Conservation (phyloP, 1,284 basidiomycete species). For the Thelephora terrestris region DNA sequence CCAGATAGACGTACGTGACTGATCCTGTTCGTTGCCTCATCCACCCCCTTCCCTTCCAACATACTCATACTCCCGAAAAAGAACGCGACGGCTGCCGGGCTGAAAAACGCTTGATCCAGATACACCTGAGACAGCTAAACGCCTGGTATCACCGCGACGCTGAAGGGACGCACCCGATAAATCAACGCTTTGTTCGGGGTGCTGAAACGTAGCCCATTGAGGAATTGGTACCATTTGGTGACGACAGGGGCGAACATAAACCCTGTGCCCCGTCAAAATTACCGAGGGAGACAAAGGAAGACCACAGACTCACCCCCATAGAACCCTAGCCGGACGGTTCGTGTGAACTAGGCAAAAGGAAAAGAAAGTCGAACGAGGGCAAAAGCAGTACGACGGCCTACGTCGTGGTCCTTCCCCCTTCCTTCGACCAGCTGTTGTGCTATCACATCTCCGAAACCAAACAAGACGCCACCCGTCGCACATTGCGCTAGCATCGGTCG, state of each 20-base stretch:
- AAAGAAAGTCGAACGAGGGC: constrained; percentile 7
- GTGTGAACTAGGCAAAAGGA: constrained; percentile 36
- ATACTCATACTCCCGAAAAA: constrained; percentile 71
- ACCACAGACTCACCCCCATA: constrained; percentile 49
- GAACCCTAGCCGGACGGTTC: constrained; percentile 63
- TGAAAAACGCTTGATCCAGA: constrained; percentile 64
- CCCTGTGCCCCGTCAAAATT: constrained; percentile 27
- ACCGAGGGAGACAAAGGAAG: constrained; percentile 1
- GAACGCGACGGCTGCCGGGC: constrained; percentile 62
- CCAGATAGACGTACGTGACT: constrained; percentile 32
- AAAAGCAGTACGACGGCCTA: constrained; percentile 26
- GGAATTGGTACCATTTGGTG: constrained; percentile 61
- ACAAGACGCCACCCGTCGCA: constrained; percentile 56
- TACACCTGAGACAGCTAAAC: constrained; percentile 38
- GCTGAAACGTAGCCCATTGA: constrained; percentile 53
- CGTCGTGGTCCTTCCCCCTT: constrained; percentile 58
- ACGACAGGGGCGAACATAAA: constrained; percentile 61
- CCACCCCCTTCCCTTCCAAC: constrained; percentile 54
- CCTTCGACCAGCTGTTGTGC: constrained; percentile 76
- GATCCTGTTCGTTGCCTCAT: constrained; percentile 46
- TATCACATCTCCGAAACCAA: constrained; percentile 71
- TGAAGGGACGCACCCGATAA: constrained; percentile 39
- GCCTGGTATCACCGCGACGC: neutral
- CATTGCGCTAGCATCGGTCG: constrained; percentile 60
- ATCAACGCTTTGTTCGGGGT: constrained; percentile 45